Evolutionary conservation across 345 rosid genomes (phyloP), one percentile per base, ranked within the genome.

Genomic region (Populus euphratica): DNA sequence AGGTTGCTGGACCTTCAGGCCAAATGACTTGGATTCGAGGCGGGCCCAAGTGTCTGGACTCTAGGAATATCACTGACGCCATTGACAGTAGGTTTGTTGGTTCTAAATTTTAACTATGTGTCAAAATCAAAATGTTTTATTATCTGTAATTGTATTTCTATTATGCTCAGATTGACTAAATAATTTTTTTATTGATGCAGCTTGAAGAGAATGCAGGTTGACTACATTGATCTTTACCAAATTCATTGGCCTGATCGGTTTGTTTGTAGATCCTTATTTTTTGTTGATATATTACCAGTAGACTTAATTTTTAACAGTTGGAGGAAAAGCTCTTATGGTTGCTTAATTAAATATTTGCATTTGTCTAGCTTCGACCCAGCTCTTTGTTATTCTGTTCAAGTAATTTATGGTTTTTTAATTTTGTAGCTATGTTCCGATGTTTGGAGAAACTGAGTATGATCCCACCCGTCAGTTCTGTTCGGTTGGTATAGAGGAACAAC

Each of bases 201-300:
- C 77, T 85, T 87, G 68, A 67, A 23, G 74, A 83, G 89, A 76
- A 69, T 87, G 83, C 81, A 79, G 70, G 72, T 78, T n/a, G 90
- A 88, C 82, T 86, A 85, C 83, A 87, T 90, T 25, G 93, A 88
- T 79, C 88, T 88, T 68, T 88, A 85, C 81, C 91, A 90, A 84
- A 86, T 90, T 71, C 93, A 88, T 66, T 88, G 91, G 91, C 90
- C 91, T 76, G 93, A 88, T 79, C 90, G 91, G 93, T 90, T 87
- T 88, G 90, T 90, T 85, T 83, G 88, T 85, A 49, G 61, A 74
- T 72, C 82, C 50, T 72, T 76, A 31, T 61, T 39, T 80, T 68
- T 65, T 76, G 23, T 68, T 23, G 44, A 41, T 41, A 41, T 41
- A 41, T 41, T 41, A 41, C 44, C 44, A 41, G 14, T 10, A 11